These are phyloP conservation scores for Amphirosellinia nigrospora DNA, from an alignment of 495 filamentous ascomycete species.

Conservation along the genomic window DNA sequence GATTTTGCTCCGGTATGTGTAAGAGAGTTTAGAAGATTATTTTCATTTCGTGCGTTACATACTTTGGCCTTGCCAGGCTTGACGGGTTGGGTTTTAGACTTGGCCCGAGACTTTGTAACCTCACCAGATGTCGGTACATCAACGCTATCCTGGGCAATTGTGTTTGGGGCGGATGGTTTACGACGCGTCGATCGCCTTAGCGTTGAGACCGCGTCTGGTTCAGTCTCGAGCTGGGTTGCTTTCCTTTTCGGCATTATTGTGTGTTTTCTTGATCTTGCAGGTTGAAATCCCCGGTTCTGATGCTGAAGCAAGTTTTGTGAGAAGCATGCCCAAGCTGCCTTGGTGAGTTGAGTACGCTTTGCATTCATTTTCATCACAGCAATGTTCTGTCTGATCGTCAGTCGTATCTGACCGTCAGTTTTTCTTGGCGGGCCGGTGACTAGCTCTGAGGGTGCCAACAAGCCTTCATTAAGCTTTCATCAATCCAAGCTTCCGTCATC, in stretches of 20 bases:
- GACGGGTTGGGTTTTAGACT: neutral
- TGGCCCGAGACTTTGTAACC: neutral
- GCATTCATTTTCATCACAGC: neutral
- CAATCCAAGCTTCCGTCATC: neutral
- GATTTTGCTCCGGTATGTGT: neutral
- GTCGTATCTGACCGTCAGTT: slow-evolving; percentile 8
- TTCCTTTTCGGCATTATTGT: slow-evolving; percentile 49
- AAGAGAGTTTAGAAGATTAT: neutral
- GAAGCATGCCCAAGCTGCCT: neutral
- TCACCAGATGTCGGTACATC: neutral
- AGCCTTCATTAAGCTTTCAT: neutral
- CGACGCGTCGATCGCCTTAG: slow-evolving; percentile 42
- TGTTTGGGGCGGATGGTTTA: slow-evolving; percentile 23
- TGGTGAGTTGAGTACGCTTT: neutral
- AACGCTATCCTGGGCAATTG: neutral
- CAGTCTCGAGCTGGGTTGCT: slow-evolving; percentile 31
- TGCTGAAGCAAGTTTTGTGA: neutral
- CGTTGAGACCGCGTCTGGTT: slow-evolving; percentile 12
- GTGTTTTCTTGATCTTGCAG: neutral
- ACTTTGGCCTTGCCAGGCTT: slow-evolving; percentile 24
- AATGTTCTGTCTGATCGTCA: neutral
- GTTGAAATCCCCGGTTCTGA: neutral
- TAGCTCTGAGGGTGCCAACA: too few species aligned
- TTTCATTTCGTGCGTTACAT: neutral
- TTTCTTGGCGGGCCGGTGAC: slow-evolving; percentile 14